Evolutionary conservation across 306 rosid species (phyloP).

Genomic region (Cicer judaicum): DNA sequence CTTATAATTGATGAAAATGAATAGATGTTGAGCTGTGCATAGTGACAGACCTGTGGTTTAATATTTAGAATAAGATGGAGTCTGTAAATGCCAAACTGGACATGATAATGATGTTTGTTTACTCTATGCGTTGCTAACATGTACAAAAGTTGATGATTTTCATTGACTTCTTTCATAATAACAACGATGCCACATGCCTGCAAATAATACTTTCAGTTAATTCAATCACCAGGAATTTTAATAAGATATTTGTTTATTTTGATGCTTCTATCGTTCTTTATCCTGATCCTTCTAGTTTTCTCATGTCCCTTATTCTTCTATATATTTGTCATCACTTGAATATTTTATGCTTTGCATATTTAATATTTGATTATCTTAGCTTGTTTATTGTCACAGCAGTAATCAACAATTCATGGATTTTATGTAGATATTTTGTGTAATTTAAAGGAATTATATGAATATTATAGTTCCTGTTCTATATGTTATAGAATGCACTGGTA

Average conservation of each 20-base stretch:
- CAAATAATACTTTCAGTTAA: slow-evolving; percentile 17
- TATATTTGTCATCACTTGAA: neutral
- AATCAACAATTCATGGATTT: slow-evolving; percentile 25
- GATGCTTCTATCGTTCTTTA: slow-evolving; percentile 9
- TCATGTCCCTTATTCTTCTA: slow-evolving; percentile 19
- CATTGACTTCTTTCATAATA: slow-evolving; percentile 15
- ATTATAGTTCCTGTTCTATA: slow-evolving; percentile 13
- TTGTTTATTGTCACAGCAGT: slow-evolving; percentile 18
- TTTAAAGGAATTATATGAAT: neutral
- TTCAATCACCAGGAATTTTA: neutral
- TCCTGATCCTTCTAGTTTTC: slow-evolving; percentile 28
- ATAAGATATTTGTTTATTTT: slow-evolving; percentile 7
- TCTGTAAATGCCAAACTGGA: slow-evolving; percentile 14
- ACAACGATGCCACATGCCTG: neutral
- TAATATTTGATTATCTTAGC: slow-evolving; percentile 13
- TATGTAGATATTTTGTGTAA: slow-evolving; percentile 17
- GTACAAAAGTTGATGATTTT: slow-evolving; percentile 19
- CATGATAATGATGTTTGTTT: neutral
- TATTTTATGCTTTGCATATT: slow-evolving; percentile 38
- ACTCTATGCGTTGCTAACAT: slow-evolving; percentile 1
- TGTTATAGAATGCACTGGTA: slow-evolving; percentile 12
- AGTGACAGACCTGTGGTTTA: slow-evolving; percentile 16
- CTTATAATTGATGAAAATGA: neutral
- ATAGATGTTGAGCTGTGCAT: neutral
- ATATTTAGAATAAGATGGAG: slow-evolving; percentile 5